Evolutionary conservation across 1,139 yeast species (phyloP).

Genomic region (Candida mesenterica): DNA sequence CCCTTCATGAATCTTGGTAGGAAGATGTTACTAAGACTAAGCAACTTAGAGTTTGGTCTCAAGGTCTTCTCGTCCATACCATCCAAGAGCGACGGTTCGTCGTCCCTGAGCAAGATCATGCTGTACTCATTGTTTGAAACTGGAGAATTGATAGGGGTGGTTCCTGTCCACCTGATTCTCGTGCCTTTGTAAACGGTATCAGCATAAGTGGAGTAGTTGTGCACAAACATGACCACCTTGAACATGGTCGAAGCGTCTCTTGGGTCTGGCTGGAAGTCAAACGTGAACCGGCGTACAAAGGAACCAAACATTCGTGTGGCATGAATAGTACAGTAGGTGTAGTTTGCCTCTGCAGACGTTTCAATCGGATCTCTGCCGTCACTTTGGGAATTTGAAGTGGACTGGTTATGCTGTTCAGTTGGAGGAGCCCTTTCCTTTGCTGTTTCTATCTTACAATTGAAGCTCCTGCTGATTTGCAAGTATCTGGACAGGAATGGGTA

Average conservation of each 20-base stretch:
- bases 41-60: slow-evolving; percentile 7
- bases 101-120: slow-evolving; percentile 7
- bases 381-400: no score
- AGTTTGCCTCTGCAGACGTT: slow-evolving; percentile 1
- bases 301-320: slow-evolving; percentile 10
- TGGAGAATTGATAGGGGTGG: slow-evolving; percentile 6
- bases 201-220: slow-evolving; percentile 12
- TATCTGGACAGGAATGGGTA: slow-evolving; percentile 3
- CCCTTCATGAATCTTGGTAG: slow-evolving; percentile 5
- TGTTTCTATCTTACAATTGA: no score
- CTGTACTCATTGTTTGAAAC: slow-evolving; percentile 6
- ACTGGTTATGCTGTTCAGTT: no score
- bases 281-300: slow-evolving; percentile 11
- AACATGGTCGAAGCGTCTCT: slow-evolving; percentile 6
- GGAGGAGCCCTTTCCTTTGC: no score
- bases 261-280: slow-evolving; percentile 11
- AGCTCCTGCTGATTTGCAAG: neutral
- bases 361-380: no score
- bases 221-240: slow-evolving; percentile 11
- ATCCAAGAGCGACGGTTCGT: slow-evolving; percentile 12
- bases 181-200: slow-evolving; percentile 14
- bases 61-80: slow-evolving; percentile 2
- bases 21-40: slow-evolving; percentile 3
- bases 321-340: slow-evolving; percentile 10
- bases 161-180: slow-evolving; percentile 13